Evolutionary conservation across 352 stramenopile genomes (phyloP), one percentile per base, ranked within the genome.

Genomic region (Lagenidium sp.): DNA sequence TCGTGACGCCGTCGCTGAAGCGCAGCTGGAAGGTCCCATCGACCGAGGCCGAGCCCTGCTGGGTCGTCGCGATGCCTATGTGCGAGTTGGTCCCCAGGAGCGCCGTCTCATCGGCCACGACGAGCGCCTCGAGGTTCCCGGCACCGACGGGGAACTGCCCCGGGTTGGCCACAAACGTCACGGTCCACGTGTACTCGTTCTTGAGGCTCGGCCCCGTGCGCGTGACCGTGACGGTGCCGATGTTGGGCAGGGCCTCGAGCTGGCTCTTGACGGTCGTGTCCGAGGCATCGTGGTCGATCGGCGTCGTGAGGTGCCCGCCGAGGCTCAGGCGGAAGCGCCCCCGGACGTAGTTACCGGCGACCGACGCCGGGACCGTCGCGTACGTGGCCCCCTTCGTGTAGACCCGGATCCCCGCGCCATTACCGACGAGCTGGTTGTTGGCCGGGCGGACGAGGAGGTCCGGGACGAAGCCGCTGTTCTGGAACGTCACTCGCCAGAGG

Each of bases 161-260:
- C 15, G 92, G 92, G 46, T 97, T 98, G 1, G 85, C 72, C 1
- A 72, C 51, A 57, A 98, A 98, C 6, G 89, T 97, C 38, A 99
- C 69, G 13, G 65, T 82, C 95, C 95, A 99, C 13, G 68, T 68
- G 49, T 98, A 99, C 37, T 90, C 82, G 29, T 79, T 82, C 39
- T 91, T 86, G 11, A 95, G 60, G 2, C 85, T 85, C 7, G 94
- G 94, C 0, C 75, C 75, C 1, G 55, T 75, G 4, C 88, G 85
- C 24, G 59, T 61, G 11, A 98, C 95, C 19, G 64, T 52, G 1
- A 98, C 93, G 3, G 66, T 81, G 4, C 91, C 94, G 20, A 98
- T 55, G 51, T 98, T 98, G 1, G 89, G 84, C 18, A 99, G 63
- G n/a, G 66, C 70, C 58, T 98, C 86, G 1, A 99, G 56, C 29